Base-by-base conservation (phyloP, 768 basidiomycete species). In the Calocybe cyanea region DNA sequence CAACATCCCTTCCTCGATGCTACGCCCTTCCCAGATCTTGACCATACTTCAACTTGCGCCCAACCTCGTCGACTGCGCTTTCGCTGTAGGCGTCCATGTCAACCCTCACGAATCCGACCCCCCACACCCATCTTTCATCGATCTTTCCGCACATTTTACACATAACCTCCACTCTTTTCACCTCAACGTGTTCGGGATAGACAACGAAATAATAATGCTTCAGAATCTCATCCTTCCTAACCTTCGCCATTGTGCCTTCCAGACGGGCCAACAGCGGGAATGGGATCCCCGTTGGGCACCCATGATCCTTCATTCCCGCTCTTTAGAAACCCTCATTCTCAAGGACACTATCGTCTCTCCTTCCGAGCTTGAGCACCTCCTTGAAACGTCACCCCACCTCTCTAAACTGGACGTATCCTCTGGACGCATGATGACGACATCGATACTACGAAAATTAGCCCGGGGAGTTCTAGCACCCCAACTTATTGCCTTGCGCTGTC, bases 201-300 rank as follows among this genome's bases (percentile, higher is more conserved):
- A 18, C 23, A n/a, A 15, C 33, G 36, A 45, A 7, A 23, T 21
- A 6, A 6, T 8, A 4, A 17, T 19, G 0, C 24, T 45, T 24
- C 39, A 41, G 17, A 23, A 24, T 24, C 19, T 50, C n/a, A 20
- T 28, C 20, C 35, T 50, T 15, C 49, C 49, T 5, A 33, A 45
- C 3, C 43, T 50, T 9, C 35, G 39, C 2, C 24, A 41, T 33
- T 45, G 40, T 23, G 21, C 18, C 7, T n/a, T 50, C n/a, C 18
- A 38, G 4, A 14, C 38, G 14, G 43, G 18, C 18, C 24, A 2
- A 14, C 5, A 21, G 19, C 24, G n/a, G 14, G 8, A n/a, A 1
- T 45, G 49, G 49, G 43, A 50, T 18, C 6, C 18, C 10, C 2
- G 33, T 2, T 49, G 48, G 48, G 19, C 21, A n/a, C 43, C 48